Base-by-base conservation (phyloP, 2,329 filamentous ascomycete genomes). In the Ophiostoma pallidulum region DNA sequence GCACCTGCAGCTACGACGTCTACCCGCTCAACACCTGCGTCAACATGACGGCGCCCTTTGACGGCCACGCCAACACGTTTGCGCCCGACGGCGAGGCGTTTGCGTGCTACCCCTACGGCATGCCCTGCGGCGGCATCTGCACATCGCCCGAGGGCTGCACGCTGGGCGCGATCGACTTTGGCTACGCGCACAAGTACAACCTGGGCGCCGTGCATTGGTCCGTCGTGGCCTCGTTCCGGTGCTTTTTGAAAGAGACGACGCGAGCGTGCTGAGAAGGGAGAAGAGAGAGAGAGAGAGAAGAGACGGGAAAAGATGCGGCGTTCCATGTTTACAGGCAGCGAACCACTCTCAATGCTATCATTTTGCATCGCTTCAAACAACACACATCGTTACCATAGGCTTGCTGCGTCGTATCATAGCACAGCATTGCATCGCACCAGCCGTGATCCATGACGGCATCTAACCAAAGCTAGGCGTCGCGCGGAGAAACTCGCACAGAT, bases 111-210 rank as follows among this genome's bases (percentile, higher is more conserved):
- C 73, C 71, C 3, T 67, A 65, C 50, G 58, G 65, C 8, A 55
- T 57, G 45, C 47, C 57, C 20, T 77, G 74, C 57, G 61, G 60
- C 29, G 62, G 59, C 19, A 62, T 67, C 51, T 77, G 73, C 65
- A 69, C 45, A 4, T 74, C 72, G 40, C 72, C 72, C 3, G 70
- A 67, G 38, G 74, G 73, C 31, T 77, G 74, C 61, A 75, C 73
- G 0, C 66, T 73, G 50, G 74, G 73, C 31, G 56, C 64, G 8
- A 63, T 77, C 41, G 65, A 66, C 54, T 75, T 67, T 53, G 54
- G 59, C 52, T 71, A 68, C 56, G 56, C 62, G 48, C 47, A 72
- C 63, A 75, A 74, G 60, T 69, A 63, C 58, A 65, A 77, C 56
- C 56, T 77, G 44, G 60, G 63, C 22, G 62, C 60, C 24, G 68